A percentile compares a stretch with the other conserved stretches of the same genome.
Evolutionary conservation across 2,329 filamentous ascomycete species (phyloP).

Genomic region (Phialophora macrospora): DNA sequence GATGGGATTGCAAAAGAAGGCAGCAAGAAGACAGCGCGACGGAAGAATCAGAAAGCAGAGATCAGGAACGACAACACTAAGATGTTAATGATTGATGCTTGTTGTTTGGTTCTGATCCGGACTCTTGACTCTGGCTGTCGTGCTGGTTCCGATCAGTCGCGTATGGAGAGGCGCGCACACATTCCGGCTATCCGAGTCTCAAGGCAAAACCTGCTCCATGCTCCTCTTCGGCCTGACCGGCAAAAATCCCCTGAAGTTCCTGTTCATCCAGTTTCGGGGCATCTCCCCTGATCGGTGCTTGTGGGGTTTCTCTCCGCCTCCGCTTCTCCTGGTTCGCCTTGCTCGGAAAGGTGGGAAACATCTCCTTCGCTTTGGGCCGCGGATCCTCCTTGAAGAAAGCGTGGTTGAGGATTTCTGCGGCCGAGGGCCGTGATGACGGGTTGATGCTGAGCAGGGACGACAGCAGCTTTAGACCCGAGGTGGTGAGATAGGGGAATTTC

Average conservation of each 20-base stretch:
- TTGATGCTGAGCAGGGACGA: constrained; percentile 73
- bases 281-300: constrained; percentile 79
- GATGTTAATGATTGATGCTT: neutral
- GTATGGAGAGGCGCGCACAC: neutral
- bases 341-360: constrained; percentile 97
- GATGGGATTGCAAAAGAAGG: neutral
- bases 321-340: constrained; percentile 91
- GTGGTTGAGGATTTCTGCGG: constrained; percentile 75
- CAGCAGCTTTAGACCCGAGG: constrained; percentile 73
- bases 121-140: neutral
- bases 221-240: constrained; percentile 28
- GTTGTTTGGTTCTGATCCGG: no score
- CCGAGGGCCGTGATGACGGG: constrained; percentile 71
- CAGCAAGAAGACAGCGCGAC: neutral
- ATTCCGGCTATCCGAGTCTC: constrained; percentile 57
- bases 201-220: constrained; percentile 64
- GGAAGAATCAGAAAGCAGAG: neutral
- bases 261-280: constrained; percentile 58
- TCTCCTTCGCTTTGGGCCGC: constrained; percentile 81
- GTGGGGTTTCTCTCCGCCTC: constrained; percentile 72
- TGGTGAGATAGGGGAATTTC: constrained; percentile 80
- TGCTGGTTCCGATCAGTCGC: no score
- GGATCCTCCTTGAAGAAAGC: constrained; percentile 89
- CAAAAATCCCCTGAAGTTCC: constrained; percentile 75
- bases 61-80: neutral